These are phyloP conservation scores for Fusarium subglutinans DNA, from an alignment of 2,329 filamentous ascomycete genomes.

Conservation along the genomic window DNA sequence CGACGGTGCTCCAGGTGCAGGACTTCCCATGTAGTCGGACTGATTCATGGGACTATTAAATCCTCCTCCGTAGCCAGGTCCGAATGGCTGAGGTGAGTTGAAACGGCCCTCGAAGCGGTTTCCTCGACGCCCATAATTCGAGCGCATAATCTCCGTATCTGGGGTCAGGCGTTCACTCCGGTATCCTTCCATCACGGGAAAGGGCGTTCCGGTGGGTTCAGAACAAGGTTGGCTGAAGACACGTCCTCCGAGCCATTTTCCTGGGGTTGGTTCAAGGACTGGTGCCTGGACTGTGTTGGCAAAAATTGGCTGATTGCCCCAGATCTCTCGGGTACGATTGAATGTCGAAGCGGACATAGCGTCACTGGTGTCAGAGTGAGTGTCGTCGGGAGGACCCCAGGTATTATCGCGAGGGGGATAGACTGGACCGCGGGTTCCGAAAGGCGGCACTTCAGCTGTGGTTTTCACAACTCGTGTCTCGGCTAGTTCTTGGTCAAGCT, in stretches of 20 bases:
- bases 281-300: constrained; percentile 48
- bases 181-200: constrained; percentile 52
- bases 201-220: constrained; percentile 50
- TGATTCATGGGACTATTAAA: constrained; percentile 48
- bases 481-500: constrained; percentile 76
- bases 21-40: constrained; percentile 49
- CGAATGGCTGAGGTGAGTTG: constrained; percentile 47
- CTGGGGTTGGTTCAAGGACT: constrained; percentile 49
- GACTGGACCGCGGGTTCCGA: constrained; percentile 35
- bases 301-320: constrained; percentile 61
- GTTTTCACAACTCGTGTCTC: constrained; percentile 69
- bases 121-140: constrained; percentile 54
- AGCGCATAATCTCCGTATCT: constrained; percentile 60
- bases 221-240: constrained; percentile 51
- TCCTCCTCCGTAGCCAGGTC: constrained; percentile 49
- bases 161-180: constrained; percentile 58
- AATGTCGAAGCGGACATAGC: constrained; percentile 60
- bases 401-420: constrained; percentile 52
- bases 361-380: constrained; percentile 66
- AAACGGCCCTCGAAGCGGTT: constrained; percentile 59
- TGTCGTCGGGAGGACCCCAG: constrained; percentile 66
- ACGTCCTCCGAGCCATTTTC: constrained; percentile 58
- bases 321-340: constrained; percentile 65
- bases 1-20: constrained; percentile 48
- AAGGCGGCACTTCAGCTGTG: constrained; percentile 49